phyloP scores from a whole-genome alignment of 176 grass and related monocot genomes.

The Secale cereale region DNA sequence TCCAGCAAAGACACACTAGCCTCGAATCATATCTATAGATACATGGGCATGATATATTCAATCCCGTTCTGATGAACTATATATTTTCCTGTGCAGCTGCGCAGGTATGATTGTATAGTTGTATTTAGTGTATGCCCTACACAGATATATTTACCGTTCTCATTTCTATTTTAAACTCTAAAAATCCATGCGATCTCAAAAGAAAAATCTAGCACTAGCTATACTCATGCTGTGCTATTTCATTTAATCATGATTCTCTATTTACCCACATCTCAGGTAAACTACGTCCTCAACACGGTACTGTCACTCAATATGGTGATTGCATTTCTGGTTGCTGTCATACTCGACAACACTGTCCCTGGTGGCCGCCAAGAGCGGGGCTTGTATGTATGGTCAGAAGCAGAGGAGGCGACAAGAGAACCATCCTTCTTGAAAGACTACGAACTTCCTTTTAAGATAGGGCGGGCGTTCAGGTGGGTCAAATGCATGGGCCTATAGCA shows the following conservation, averaged over 20 bases:
- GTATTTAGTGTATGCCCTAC: no score
- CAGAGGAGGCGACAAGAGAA: conserved; percentile 71
- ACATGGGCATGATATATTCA: neutral
- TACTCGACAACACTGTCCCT: conserved; percentile 93
- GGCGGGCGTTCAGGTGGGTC: conserved; percentile 58
- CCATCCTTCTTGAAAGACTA: conserved; percentile 67
- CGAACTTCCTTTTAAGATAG: conserved; percentile 82
- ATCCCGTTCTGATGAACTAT: neutral
- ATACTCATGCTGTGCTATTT: neutral
- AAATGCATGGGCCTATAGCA: conserved; percentile 85
- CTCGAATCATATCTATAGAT: neutral
- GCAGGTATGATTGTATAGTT: no score
- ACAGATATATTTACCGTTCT: neutral
- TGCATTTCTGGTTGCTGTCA: conserved; percentile 78
- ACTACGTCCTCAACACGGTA: conserved; percentile 85
- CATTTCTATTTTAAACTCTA: neutral
- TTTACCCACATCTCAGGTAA: conserved; percentile 52
- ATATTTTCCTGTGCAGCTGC: neutral
- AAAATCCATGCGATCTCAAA: neutral
- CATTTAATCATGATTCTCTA: conserved; percentile 13
- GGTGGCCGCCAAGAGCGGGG: conserved; percentile 80
- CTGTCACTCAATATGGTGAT: conserved; percentile 94
- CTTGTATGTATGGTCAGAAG: conserved; percentile 89
- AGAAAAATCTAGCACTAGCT: neutral
- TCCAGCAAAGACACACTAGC: neutral